phyloP scores from a whole-genome alignment of 176 grass and related monocot genomes.

The Areca catechu region DNA sequence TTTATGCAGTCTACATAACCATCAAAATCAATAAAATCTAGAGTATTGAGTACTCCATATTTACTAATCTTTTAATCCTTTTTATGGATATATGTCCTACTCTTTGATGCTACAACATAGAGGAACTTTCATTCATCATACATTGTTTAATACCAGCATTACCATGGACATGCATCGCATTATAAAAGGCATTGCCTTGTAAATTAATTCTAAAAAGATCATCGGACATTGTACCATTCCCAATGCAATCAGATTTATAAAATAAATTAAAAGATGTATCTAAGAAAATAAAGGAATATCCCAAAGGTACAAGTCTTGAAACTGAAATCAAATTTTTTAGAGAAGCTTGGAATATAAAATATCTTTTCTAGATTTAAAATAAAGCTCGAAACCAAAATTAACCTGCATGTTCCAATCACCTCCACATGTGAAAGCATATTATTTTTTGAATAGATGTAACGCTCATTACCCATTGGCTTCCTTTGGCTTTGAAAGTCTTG shows the following conservation, averaged over 20 bases:
- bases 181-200: background rate
- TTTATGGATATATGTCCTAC: too few relatives aligned
- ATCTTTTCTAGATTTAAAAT: background rate
- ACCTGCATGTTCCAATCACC: background rate
- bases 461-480: background rate
- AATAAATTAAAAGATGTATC: background rate
- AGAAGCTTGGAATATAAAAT: background rate
- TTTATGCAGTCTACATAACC: slow-evolving; percentile 9
- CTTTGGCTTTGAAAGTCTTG: background rate
- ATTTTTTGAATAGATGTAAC: background rate
- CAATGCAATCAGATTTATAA: background rate
- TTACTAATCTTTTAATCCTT: slow-evolving; percentile 6
- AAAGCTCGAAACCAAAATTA: background rate
- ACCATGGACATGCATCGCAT: background rate
- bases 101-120: background rate
- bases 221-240: too few relatives aligned
- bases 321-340: background rate
- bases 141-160: background rate
- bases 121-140: slow-evolving; percentile 4
- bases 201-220: background rate
- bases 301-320: background rate
- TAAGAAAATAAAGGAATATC: background rate
- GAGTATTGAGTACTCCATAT: background rate
- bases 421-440: background rate
- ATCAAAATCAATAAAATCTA: slow-evolving; percentile 7